phyloP scores from a whole-genome alignment of 2,329 filamentous ascomycete species.

The Exophiala lecanii-corni region DNA sequence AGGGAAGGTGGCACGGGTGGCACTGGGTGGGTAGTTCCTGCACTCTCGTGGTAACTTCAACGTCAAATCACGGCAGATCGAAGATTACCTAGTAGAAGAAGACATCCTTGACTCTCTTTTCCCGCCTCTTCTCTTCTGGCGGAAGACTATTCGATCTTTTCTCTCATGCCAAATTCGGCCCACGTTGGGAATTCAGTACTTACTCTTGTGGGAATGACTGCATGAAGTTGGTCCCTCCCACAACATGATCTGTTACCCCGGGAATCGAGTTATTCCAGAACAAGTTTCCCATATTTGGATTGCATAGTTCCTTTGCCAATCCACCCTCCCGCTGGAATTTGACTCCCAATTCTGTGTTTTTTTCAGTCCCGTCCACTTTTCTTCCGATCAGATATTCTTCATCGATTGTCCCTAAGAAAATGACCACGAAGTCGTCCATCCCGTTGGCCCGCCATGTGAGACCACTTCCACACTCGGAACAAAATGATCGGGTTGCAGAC shows the following conservation, averaged over 20 bases:
- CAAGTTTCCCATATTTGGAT: slow-evolving; percentile 11
- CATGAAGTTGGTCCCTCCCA: slow-evolving; percentile 12
- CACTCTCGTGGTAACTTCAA: too few species aligned
- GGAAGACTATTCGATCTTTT: too few species aligned
- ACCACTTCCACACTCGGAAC: slow-evolving; percentile 19
- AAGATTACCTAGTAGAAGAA: too few species aligned
- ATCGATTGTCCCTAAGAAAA: slow-evolving; percentile 16
- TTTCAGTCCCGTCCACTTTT: slow-evolving; percentile 12
- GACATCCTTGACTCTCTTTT: too few species aligned
- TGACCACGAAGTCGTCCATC: slow-evolving; percentile 15
- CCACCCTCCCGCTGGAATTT: slow-evolving; percentile 14
- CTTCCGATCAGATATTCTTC: slow-evolving; percentile 19
- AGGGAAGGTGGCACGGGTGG: too few species aligned
- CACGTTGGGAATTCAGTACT: too few species aligned
- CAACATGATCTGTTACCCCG: slow-evolving; percentile 18
- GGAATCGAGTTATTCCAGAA: slow-evolving; percentile 21
- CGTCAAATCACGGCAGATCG: too few species aligned
- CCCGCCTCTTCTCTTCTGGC: too few species aligned
- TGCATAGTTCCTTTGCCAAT: slow-evolving; percentile 10
- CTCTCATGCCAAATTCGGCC: too few species aligned
- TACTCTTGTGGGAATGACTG: slow-evolving; percentile 2
- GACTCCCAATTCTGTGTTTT: slow-evolving; percentile 14
- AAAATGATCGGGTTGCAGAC: slow-evolving; percentile 12
- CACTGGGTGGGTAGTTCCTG: too few species aligned
- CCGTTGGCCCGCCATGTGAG: slow-evolving; percentile 14